Evolutionary conservation across 768 basidiomycete genomes (phyloP).

Genomic region (Russula virescens): DNA sequence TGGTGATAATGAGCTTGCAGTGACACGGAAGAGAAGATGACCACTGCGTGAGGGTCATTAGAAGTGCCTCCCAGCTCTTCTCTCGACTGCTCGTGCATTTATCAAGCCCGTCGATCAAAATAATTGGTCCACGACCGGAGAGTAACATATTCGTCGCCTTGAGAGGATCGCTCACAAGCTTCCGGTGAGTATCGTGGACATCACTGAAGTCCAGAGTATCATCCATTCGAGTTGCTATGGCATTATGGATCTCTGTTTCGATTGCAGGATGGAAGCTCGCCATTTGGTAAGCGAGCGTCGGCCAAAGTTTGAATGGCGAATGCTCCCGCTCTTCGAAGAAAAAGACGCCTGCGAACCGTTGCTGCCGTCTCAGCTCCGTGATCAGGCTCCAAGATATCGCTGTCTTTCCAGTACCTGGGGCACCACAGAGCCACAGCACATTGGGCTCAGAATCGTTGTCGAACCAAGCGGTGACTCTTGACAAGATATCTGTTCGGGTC

Average conservation of each 20-base stretch:
- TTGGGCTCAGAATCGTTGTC: constrained; percentile 7
- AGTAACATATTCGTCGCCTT: not conserved
- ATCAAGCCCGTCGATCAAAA: constrained; percentile 18
- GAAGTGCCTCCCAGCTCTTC: not conserved
- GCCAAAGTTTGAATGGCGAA: constrained; percentile 6
- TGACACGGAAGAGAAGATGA: constrained; percentile 6
- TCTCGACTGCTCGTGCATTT: constrained; percentile 1
- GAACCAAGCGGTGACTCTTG: constrained; percentile 7
- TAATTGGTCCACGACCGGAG: not conserved
- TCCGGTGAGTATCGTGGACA: not conserved
- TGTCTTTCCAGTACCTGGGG: constrained; percentile 21
- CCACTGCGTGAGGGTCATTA: constrained; percentile 11
- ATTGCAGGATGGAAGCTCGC: constrained; percentile 19
- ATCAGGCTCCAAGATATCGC: constrained; percentile 15
- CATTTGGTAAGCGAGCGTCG: constrained; percentile 11
- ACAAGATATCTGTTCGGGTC: not conserved
- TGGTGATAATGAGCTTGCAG: constrained; percentile 19
- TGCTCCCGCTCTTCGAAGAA: not conserved
- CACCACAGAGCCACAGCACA: constrained; percentile 19
- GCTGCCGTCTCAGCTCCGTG: constrained; percentile 6
- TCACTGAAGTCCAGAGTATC: not conserved
- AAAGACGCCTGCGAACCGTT: constrained; percentile 12
- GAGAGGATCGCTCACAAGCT: constrained; percentile 13
- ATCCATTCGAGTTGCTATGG: not conserved
- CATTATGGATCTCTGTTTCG: not conserved